Base-by-base conservation (phyloP, 371 early-diverging fungal genomes). In the Lichtheimia corymbifera region DNA sequence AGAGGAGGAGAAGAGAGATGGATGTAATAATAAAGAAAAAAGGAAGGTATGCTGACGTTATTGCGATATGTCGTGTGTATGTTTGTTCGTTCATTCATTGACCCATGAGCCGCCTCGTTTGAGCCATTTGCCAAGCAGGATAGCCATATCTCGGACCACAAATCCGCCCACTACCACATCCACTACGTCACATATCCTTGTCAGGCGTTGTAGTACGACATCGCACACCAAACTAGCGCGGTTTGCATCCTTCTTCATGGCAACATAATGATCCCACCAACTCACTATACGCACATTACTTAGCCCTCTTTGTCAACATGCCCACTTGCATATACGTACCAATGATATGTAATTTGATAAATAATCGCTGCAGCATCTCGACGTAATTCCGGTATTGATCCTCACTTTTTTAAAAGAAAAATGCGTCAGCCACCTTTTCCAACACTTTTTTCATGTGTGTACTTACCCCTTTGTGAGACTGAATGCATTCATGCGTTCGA, bases 401-500 rank as follows among this genome's bases (percentile, higher is more conserved):
- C 56, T 81, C 81, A 42, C 80, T 80, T 58, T 6, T 30, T 4
- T 6, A 11, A 35, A 2, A 35, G 9, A 55, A 9, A 54, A 14
- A 54, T 35, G 27, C n/a, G n/a, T n/a, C n/a, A 41, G 25, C 24
- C 18, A 30, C 20, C 14, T 55, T 17, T 15, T 4, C 4, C 17
- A 24, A 22, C 18, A n/a, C 15, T 18, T 7, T 2, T 40, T 53
- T 53, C 12, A 22, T 27, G 18, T 35, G 9, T 27, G 22, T 14
- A 60, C 60, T 58, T 68, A 77, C 77, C 68, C 61, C 67, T 76
- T 76, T n/a, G 71, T 73, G 45, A 76, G 62, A 59, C 75, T 72
- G 58, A 81, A 81, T 0, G 80, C 80, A 68, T 81, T 81, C 75
- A 81, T 81, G 4, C 77, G 68, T 54, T 81, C 82, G 6, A 81